A percentile compares a stretch with the other conserved stretches of the same genome.
These are phyloP conservation scores for Huntiella decipiens DNA, from an alignment of 2,329 filamentous ascomycete species.

Conservation along the genomic window DNA sequence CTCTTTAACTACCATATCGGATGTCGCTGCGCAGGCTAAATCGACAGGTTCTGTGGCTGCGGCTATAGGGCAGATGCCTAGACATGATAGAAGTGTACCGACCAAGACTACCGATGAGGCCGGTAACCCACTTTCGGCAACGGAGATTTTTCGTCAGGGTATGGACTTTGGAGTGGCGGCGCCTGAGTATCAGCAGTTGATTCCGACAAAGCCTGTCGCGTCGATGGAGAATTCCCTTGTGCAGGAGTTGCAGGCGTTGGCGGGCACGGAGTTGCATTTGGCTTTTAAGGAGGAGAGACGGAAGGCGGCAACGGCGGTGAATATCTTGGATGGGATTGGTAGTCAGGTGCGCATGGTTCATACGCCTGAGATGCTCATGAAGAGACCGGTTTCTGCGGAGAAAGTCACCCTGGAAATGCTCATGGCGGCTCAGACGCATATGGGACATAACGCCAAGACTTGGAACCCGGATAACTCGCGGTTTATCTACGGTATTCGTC, in stretches of 20 bases:
- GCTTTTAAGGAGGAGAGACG: conserved; percentile 1
- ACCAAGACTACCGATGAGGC: neutral
- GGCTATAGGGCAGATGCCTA: neutral
- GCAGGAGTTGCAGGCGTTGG: conserved; percentile 8
- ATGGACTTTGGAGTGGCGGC: neutral
- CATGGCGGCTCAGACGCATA: conserved; percentile 68
- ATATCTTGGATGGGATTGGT: conserved; percentile 18
- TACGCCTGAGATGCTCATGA: conserved; percentile 44
- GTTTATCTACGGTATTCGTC: conserved; percentile 81
- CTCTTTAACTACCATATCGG: conserved; percentile 1
- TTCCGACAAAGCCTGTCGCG: conserved; percentile 9
- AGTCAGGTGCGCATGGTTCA: conserved; percentile 36
- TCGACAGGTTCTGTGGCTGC: neutral
- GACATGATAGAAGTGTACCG: neutral
- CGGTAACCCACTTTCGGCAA: neutral
- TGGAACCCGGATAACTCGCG: conserved; percentile 91
- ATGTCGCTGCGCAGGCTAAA: neutral
- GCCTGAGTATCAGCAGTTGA: conserved; percentile 3
- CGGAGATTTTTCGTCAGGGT: neutral
- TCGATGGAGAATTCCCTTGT: conserved; percentile 10
- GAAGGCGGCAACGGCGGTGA: conserved; percentile 1
- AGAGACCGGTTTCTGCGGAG: conserved; percentile 53
- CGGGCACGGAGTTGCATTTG: conserved; percentile 6
- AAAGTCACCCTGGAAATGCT: conserved; percentile 83
- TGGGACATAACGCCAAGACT: conserved; percentile 74